Base-by-base conservation (phyloP, 108 stramenopile species). In the Cyclotella cryptica region DNA sequence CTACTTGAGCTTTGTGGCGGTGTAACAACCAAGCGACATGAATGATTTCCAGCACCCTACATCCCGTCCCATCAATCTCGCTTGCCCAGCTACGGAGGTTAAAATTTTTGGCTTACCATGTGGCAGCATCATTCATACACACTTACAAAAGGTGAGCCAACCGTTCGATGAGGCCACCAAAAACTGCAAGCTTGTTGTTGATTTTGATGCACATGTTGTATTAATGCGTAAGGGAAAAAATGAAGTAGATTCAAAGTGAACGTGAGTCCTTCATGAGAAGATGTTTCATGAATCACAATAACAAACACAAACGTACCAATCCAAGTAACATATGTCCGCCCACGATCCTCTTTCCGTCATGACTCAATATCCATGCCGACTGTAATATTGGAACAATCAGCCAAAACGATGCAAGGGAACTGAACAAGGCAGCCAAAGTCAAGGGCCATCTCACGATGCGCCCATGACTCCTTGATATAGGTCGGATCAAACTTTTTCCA, bases 1-100 rank as follows among this genome's bases (percentile, higher is more conserved):
- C 14, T 35, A 35, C 6, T 35, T 35, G 35, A 35, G 35, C 35
- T 35, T 35, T 30, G 35, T 35, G 35, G 35, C 35, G 35, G 35
- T 35, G 35, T 35, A 35, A 35, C 35, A 35, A 5, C 35, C 35
- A 6, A 18, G 86, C 60, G 43, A 88, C 79, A 57, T 87, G 79
- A 43, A 84, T 85, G 59, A 92, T 81, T 82, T 94, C 93, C 73
- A 94, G 55, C 0, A 82, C 72, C 43, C 90, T 71, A 91, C 93
- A 94, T 40, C 93, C 93, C 24, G 85, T 75, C 0, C 86, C 60
- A 69, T 90, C 89, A 26, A 27, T 66, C 27, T 76, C 79, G 21
- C 66, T 71, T 12, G 73, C 69, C 93, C 93, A 94, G 64, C 83
- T 74, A 47, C 81, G 65, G 30, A 94, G 60, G 70, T 94, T 91